Conservation (phyloP, 2,329 filamentous ascomycete genomes). For the Tolypocladium nubicola region DNA sequence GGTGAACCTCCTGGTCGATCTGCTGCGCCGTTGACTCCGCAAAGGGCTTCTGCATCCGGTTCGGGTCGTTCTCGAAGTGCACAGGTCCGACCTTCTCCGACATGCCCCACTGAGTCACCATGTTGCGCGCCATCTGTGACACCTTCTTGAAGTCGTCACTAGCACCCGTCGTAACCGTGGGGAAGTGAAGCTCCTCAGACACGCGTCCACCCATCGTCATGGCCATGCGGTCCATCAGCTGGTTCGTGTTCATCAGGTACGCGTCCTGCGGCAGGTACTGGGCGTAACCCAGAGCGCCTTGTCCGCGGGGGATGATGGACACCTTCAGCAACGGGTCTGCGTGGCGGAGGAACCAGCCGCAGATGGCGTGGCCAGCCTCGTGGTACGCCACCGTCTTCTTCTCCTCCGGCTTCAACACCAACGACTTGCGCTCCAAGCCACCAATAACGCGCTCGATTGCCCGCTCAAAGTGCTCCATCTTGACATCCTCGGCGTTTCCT, state of each 20-base stretch:
- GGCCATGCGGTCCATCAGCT: conserved; percentile 98
- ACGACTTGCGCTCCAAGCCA: conserved; percentile 92
- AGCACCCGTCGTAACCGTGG: conserved; percentile 88
- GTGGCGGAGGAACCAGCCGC: conserved; percentile 93
- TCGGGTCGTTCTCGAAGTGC: conserved; percentile 76
- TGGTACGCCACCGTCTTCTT: conserved; percentile 97
- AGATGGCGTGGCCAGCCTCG: conserved; percentile 96
- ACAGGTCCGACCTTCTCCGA: conserved; percentile 86
- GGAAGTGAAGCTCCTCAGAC: conserved; percentile 92
- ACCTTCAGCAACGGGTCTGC: conserved; percentile 98
- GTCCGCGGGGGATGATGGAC: conserved; percentile 92
- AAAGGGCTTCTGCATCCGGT: conserved; percentile 87
- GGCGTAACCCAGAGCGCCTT: conserved; percentile 88
- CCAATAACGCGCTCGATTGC: conserved; percentile 96
- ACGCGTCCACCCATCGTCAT: conserved; percentile 97
- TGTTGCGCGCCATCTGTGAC: conserved; percentile 85
- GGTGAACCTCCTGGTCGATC: conserved; percentile 84
- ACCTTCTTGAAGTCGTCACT: conserved; percentile 99
- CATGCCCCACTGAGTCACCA: conserved; percentile 99
- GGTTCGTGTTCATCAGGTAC: conserved; percentile 90
- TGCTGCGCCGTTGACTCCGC: conserved; percentile 86
- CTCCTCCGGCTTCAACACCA: conserved; percentile 86
- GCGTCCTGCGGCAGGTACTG: conserved; percentile 94
- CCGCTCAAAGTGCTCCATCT: conserved; percentile 89
- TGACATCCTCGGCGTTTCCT: conserved; percentile 66